phyloP scores from a whole-genome alignment of 2,329 filamentous ascomycete genomes.

The Claviceps capensis region DNA sequence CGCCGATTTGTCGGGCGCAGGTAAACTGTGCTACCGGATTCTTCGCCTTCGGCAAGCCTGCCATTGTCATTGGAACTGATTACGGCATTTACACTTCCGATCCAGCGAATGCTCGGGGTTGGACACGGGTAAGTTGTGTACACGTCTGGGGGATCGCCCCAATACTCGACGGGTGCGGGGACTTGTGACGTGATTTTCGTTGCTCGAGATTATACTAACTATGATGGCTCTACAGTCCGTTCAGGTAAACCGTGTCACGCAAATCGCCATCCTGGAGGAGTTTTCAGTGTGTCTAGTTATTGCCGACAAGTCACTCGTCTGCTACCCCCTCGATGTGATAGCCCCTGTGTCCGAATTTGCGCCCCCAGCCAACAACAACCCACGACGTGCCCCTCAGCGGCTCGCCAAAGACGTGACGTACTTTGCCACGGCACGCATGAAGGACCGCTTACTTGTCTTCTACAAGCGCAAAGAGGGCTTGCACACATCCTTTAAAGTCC shows the following conservation, averaged over 20 bases:
- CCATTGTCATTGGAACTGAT: slow-evolving; percentile 91
- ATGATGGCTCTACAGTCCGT: slow-evolving; percentile 45
- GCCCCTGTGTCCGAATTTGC: slow-evolving; percentile 49
- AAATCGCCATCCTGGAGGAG: slow-evolving; percentile 89
- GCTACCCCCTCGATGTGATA: slow-evolving; percentile 84
- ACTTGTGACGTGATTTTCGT: not conserved
- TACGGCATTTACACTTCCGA: slow-evolving; percentile 87
- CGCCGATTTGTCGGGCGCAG: slow-evolving; percentile 66
- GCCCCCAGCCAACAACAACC: slow-evolving; percentile 52
- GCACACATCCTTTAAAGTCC: slow-evolving; percentile 89
- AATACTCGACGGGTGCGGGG: not conserved
- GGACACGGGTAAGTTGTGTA: slow-evolving; percentile 56
- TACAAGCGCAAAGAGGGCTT: slow-evolving; percentile 94
- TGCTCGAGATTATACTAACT: not conserved
- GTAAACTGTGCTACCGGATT: slow-evolving; percentile 94
- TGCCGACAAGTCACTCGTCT: slow-evolving; percentile 79
- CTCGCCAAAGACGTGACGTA: slow-evolving; percentile 90
- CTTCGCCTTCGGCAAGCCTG: slow-evolving; percentile 65
- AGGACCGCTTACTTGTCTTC: slow-evolving; percentile 85
- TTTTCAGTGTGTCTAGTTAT: slow-evolving; percentile 89
- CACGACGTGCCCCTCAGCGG: slow-evolving; percentile 78
- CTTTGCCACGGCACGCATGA: slow-evolving; percentile 93
- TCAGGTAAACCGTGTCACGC: slow-evolving; percentile 63
- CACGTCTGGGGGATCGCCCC: not conserved
- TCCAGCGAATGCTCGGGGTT: slow-evolving; percentile 77